Base-by-base conservation (phyloP, 345 rosid genomes). In the Ceriops decandra region DNA sequence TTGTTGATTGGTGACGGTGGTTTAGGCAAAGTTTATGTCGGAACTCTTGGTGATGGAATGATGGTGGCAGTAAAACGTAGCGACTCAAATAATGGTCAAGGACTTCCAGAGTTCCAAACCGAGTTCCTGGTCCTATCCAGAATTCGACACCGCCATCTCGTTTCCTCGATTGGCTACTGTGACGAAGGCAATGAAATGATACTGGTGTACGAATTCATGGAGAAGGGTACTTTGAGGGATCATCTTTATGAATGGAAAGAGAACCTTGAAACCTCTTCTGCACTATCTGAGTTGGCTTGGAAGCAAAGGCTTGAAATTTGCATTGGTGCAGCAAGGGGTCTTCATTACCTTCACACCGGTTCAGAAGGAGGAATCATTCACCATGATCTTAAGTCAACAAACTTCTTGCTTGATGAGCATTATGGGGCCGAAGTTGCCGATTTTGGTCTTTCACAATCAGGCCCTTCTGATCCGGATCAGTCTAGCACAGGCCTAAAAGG, bases 61-160 rank as follows among this genome's bases (percentile, higher is more conserved):
- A 60, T n/a, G 22, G 72, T 69, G 5, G 72, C 72, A 20, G 72
- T 69, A 31, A 69, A 69, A 52, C 27, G 66, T n/a, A 60, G 72
- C 15, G 66, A 69, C 28, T 69, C 52, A 3, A 62, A 59, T 51
- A 49, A 60, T 21, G 66, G 58, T 13, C 58, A 54, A 54, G 58
- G 58, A 9, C 58, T 54, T 54, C 58, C 30, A 54, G 58, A 54
- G 28, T 54, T 54, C 30, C 58, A 22, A 22, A 54, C 58, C 22
- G 58, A 54, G 58, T 28, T 54, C 16, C 24, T 54, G 58, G 58
- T 54, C 58, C 58, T 54, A 5, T 54, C 30, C 15, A 54, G 22
- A 54, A 54, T 54, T 54, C 58, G 16, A 26, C 58, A 54, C 58
- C 58, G 30, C 58, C 58, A 54, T 54, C 58, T 22, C 2, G 58